phyloP scores from a whole-genome alignment of 2,329 filamentous ascomycete genomes.

The Cercospora berteroae region DNA sequence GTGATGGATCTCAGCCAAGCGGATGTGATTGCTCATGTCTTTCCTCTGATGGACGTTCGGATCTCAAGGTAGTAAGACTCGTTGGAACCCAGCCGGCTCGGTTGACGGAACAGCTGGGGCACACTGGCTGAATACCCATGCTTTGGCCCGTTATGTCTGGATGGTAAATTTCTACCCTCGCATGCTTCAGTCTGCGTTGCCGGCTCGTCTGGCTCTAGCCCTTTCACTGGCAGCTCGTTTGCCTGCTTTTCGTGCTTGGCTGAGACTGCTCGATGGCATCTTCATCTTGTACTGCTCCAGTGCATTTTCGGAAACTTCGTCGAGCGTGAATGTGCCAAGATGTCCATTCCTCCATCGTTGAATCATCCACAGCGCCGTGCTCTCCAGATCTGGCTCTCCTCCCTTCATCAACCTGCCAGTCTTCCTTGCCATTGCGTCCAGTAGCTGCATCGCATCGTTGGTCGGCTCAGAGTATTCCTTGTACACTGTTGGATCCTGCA shows the following conservation, averaged over 20 bases:
- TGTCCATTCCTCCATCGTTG: constrained; percentile 77
- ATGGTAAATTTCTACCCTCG: neutral
- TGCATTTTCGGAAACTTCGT: constrained; percentile 65
- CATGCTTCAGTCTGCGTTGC: constrained; percentile 3
- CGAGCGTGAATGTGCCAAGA: constrained; percentile 74
- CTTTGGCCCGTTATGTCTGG: neutral
- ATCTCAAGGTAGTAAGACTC: too few relatives aligned
- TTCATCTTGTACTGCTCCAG: constrained; percentile 54
- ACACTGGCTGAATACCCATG: neutral
- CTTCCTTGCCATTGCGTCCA: constrained; percentile 67
- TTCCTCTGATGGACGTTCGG: too few relatives aligned
- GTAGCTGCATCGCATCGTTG: constrained; percentile 74
- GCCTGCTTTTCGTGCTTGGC: constrained; percentile 65
- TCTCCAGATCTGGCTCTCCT: constrained; percentile 67
- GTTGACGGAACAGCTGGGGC: neutral
- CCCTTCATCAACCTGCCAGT: constrained; percentile 75
- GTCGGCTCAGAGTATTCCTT: constrained; percentile 66
- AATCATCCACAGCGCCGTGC: constrained; percentile 75
- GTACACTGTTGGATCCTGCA: constrained; percentile 62
- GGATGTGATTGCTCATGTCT: too few relatives aligned
- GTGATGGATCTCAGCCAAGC: too few relatives aligned
- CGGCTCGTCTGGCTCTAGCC: constrained; percentile 21
- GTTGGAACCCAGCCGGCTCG: too few relatives aligned
- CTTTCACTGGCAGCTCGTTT: constrained; percentile 50
- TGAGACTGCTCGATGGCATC: constrained; percentile 55